These are phyloP conservation scores for Periconia digitata DNA, from an alignment of 2,329 filamentous ascomycete genomes.

Conservation along the genomic window DNA sequence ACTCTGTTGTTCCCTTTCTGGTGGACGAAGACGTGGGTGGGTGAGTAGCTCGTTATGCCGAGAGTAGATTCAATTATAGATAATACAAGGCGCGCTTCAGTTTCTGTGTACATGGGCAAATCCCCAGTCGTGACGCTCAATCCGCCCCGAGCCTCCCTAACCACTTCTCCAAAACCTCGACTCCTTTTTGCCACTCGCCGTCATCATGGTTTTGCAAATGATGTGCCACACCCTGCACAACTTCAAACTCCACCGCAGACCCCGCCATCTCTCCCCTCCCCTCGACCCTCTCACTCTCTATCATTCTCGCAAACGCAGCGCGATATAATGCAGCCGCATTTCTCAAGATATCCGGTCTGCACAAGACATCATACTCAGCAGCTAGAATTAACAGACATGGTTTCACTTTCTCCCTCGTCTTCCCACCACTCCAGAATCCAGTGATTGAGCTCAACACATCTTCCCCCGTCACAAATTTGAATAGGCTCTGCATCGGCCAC, in stretches of 20 bases:
- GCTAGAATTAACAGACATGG: conserved; percentile 26
- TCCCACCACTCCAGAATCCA: conserved; percentile 9
- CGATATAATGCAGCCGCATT: conserved; percentile 46
- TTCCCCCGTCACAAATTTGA: conserved; percentile 45
- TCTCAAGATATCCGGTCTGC: conserved; percentile 29
- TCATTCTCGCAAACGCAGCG: conserved; percentile 33
- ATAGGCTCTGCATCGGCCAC: conserved; percentile 56
- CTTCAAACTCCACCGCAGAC: conserved; percentile 40
- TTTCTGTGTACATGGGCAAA: too few species aligned
- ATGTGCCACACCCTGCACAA: conserved; percentile 52
- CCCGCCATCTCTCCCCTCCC: conserved; percentile 35
- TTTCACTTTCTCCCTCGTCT: conserved; percentile 4
- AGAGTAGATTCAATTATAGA: too few species aligned
- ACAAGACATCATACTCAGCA: conserved; percentile 29
- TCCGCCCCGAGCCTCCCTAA: too few species aligned
- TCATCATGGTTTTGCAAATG: conserved; percentile 57
- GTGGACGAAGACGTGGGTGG: too few species aligned
- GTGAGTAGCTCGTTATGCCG: too few species aligned
- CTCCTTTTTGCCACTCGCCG: conserved; percentile 52
- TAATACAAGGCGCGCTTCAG: too few species aligned
- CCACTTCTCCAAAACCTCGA: conserved; percentile 49
- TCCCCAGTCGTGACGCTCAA: too few species aligned
- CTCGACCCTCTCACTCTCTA: conserved; percentile 34
- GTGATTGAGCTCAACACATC: conserved; percentile 44
- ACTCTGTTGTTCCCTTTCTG: too few species aligned